Evolutionary conservation across 2,329 filamentous ascomycete genomes (phyloP).

Genomic region (Cercospora zeae-maydis): DNA sequence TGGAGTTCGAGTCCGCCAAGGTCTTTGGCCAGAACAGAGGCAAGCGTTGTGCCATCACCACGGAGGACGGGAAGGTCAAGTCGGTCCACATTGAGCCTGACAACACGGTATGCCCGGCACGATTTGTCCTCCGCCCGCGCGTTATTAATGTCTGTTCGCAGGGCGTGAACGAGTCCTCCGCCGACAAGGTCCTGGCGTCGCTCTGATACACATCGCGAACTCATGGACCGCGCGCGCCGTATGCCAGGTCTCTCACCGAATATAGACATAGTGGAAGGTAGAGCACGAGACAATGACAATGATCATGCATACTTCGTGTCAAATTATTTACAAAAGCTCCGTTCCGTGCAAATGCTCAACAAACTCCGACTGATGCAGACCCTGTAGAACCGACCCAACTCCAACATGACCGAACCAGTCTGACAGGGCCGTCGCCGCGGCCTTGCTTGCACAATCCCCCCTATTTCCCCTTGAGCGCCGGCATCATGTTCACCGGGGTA

Average conservation of each 20-base stretch:
- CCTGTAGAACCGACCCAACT: background rate
- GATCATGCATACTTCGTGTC: background rate
- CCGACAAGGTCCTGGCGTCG: constrained; percentile 13
- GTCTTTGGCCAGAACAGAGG: constrained; percentile 79
- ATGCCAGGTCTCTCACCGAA: background rate
- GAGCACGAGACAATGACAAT: background rate
- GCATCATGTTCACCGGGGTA: constrained; percentile 18
- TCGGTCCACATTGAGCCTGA: constrained; percentile 81
- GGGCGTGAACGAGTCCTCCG: constrained; percentile 11
- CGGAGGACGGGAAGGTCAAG: constrained; percentile 82
- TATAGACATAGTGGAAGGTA: background rate
- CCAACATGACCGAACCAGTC: constrained; percentile 12
- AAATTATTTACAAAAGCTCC: constrained; percentile 1
- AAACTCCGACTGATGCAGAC: constrained; percentile 5
- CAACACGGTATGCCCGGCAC: constrained; percentile 19
- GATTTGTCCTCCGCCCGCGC: background rate
- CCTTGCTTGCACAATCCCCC: background rate
- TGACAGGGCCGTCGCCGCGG: constrained; percentile 15
- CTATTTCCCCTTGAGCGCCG: constrained; percentile 12
- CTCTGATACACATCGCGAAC: background rate
- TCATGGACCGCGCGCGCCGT: background rate
- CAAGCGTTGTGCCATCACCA: constrained; percentile 81
- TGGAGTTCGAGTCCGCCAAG: constrained; percentile 72
- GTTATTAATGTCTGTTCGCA: background rate
- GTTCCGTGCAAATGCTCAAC: constrained; percentile 7